A percentile compares a stretch with the other conserved stretches of the same genome.
Evolutionary conservation across 1,139 yeast species (phyloP).

Genomic region (Pichia kudriavzevii): DNA sequence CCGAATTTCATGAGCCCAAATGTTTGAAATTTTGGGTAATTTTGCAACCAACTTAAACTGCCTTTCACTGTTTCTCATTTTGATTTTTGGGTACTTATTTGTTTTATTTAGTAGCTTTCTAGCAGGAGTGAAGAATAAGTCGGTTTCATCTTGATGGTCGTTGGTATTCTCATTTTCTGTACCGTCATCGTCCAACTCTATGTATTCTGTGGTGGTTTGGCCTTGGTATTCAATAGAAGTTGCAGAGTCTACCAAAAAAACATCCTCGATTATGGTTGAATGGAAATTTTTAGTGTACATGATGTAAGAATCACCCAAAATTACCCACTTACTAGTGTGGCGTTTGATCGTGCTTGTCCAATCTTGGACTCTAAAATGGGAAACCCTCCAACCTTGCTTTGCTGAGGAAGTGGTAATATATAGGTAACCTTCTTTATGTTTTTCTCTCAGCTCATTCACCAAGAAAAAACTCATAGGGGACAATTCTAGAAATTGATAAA

Average conservation of each 20-base stretch:
- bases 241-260: slow-evolving; percentile 69
- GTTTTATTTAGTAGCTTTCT: slow-evolving; percentile 19
- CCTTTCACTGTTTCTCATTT: slow-evolving; percentile 75
- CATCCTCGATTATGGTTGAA: slow-evolving; percentile 85
- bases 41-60: slow-evolving; percentile 66
- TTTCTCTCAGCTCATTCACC: slow-evolving; percentile 73
- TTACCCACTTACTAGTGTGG: slow-evolving; percentile 87
- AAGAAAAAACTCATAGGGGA: slow-evolving; percentile 82
- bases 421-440: slow-evolving; percentile 85
- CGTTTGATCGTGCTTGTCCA: slow-evolving; percentile 80
- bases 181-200: slow-evolving; percentile 8
- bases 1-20: slow-evolving; percentile 72
- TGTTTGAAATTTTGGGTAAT: slow-evolving; percentile 59
- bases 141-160: slow-evolving; percentile 26
- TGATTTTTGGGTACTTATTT: slow-evolving; percentile 44
- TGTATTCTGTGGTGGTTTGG: slow-evolving; percentile 23
- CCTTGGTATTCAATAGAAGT: slow-evolving; percentile 54
- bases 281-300: slow-evolving; percentile 80
- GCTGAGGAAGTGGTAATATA: slow-evolving; percentile 76
- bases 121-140: slow-evolving; percentile 21
- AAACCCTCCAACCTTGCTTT: slow-evolving; percentile 93
- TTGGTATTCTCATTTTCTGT: slow-evolving; percentile 21
- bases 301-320: slow-evolving; percentile 76
- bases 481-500: slow-evolving; percentile 81
- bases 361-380: slow-evolving; percentile 76